phyloP scores from a whole-genome alignment of 345 rosid species.

The Mallotus nudiflorus region DNA sequence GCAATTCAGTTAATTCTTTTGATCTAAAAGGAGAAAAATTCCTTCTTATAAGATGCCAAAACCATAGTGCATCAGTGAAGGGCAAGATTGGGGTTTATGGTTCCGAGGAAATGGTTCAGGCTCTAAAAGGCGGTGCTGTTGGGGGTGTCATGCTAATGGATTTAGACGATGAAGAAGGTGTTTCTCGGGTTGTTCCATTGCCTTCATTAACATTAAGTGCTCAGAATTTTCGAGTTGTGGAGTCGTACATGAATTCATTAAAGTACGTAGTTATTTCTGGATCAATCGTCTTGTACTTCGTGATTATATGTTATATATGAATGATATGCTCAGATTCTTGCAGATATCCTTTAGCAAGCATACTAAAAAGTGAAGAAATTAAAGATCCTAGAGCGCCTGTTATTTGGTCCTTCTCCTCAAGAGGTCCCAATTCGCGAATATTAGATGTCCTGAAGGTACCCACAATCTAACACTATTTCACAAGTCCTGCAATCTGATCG shows the following conservation, averaged over 20 bases:
- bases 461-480: neutral
- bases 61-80: conserved; percentile 29
- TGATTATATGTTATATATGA: neutral
- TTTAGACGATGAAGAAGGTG: neutral
- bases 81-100: conserved; percentile 43
- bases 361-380: conserved; percentile 33
- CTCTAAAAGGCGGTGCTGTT: conserved; percentile 27
- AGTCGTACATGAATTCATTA: conserved; percentile 30
- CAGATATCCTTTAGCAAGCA: conserved; percentile 29
- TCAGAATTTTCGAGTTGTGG: conserved; percentile 6
- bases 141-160: conserved; percentile 23
- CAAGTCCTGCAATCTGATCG: conserved; percentile 44
- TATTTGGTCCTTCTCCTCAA: conserved; percentile 39
- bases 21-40: neutral
- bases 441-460: conserved; percentile 36
- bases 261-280: conserved; percentile 25
- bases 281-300: too few species aligned
- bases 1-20: conserved; percentile 4
- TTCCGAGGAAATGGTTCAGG: fast-evolving
- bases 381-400: conserved; percentile 35
- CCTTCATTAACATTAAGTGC: conserved; percentile 24
- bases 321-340: too few species aligned
- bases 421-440: conserved; percentile 41
- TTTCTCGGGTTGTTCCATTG: conserved; percentile 20
- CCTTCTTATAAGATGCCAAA: conserved; percentile 18